Evolutionary conservation across 345 rosid species (phyloP).

Genomic region (Gynandropsis gynandra): DNA sequence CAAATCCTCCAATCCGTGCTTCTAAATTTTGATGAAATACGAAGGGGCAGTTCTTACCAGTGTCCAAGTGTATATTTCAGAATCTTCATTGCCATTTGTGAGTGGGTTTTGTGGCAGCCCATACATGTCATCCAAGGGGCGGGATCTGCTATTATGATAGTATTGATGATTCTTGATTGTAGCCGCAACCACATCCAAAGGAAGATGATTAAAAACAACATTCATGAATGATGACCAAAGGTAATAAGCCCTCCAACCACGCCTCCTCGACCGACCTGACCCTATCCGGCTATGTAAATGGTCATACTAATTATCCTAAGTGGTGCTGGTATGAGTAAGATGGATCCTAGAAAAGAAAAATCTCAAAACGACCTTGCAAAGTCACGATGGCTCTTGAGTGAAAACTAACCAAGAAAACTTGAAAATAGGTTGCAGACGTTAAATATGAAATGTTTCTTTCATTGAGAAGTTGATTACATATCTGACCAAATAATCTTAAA

Average conservation of each 20-base stretch:
- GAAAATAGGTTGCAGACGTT: conserved; percentile 43
- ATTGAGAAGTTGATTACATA: too few relatives aligned
- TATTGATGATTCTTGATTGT: conserved; percentile 29
- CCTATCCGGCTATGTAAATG: conserved; percentile 64
- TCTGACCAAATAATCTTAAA: too few relatives aligned
- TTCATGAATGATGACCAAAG: too few relatives aligned
- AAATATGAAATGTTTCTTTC: too few relatives aligned
- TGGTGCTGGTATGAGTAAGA: conserved; percentile 68
- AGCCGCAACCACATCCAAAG: too few relatives aligned
- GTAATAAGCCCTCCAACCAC: too few relatives aligned
- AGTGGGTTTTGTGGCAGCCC: conserved; percentile 56
- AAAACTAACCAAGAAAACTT: too few relatives aligned
- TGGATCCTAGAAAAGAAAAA: conserved; percentile 65
- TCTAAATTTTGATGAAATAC: too few relatives aligned
- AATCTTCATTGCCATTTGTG: conserved; percentile 31
- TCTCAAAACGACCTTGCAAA: conserved; percentile 75
- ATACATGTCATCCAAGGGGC: conserved; percentile 42
- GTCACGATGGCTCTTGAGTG: conserved; percentile 61
- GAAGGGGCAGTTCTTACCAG: too few relatives aligned
- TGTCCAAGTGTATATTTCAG: conserved; percentile 50
- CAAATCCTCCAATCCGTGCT: too few relatives aligned
- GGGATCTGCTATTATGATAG: conserved; percentile 36
- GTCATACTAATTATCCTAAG: conserved; percentile 62
- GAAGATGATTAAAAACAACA: too few relatives aligned
- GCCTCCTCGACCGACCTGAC: too few relatives aligned